Base-by-base conservation (phyloP, 495 filamentous ascomycete species). In the Bryoglossum gracile region DNA sequence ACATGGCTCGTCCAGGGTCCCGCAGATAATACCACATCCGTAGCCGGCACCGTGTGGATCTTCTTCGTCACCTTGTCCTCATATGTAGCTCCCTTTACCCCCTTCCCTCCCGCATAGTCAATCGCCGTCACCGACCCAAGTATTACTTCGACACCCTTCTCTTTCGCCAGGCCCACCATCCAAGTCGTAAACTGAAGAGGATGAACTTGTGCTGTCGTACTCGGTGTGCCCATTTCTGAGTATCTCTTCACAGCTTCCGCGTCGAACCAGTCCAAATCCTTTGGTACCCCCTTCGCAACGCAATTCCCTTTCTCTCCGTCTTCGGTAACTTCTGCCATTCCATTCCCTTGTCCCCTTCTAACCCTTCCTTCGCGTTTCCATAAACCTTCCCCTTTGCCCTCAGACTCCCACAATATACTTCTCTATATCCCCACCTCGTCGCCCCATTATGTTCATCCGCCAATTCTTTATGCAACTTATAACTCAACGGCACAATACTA, bases 191-290 rank as follows among this genome's bases (percentile, higher is more conserved):
- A 96, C 18, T 86, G 80, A 59, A 86, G 89, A 1, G 92, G 92
- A 63, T 97, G 92, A 4, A 97, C 92, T 62, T 97, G 92, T 2
- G 92, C 87, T 1, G 92, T 97, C 32, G 80, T 83, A 3, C 76
- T 77, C 0, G 84, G 83, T 3, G 73, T 69, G 6, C 89, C 89
- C 88, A 97, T 95, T 58, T 83, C 80, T 32, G 86, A 81, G 58
- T 95, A 98, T 11, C 72, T 69, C 26, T 69, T 69, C 14, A 94
- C 57, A 23, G 80, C 64, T 4, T 84, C 80, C 9, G 76, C 67
- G 46, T 82, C 72, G 43, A 98, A 70, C 94, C 94, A 98, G 61
- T 95, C 84, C 39, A 98, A 70, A 58, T 94, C 89, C 35, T 76
- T 54, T 0, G 92, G 92, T 8, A 94, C 65, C 25, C 73, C 76